Evolutionary conservation across 2,329 filamentous ascomycete genomes (phyloP), one percentile per base, ranked within the genome.

Genomic region (Penicillium sp.): DNA sequence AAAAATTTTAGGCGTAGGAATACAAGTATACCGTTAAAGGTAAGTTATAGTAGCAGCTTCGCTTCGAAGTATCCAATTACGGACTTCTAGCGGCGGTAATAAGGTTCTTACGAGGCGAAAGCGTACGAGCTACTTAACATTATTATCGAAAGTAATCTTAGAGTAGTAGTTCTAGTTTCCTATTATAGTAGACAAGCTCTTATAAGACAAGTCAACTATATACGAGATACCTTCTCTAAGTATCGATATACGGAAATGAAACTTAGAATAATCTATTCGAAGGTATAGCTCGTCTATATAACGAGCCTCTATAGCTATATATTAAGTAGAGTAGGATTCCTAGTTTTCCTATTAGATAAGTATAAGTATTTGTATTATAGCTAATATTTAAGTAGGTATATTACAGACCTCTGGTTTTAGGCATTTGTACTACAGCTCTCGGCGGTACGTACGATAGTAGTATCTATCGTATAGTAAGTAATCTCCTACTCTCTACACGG

Each of bases 21-120:
- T 48, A 7, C 2, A 47, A 35, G 53, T 56, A n/a, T 45, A 12
- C 25, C 28, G 48, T 12, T 51, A n/a, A 6, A 56, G 48, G 14
- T 52, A 52, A 36, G 14, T 43, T 22, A 56, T 51, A n/a, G 53
- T 52, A 10, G 48, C 31, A 38, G 48, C 48, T 56, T 56, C 53
- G 11, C 53, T 56, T 47, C n/a, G 36, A 50, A 52, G 37, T 16
- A 48, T 52, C 36, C 25, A 52, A 46, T 56, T 43, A 17, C 48
- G 43, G 37, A 56, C 53, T 37, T 51, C 36, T 10, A 8, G 41
- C 4, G 41, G 50, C 2, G 53, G 53, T 28, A 37, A 43, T 31
- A 17, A 43, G 7, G 53, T 47, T 14, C n/a, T 48, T 6, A 11
- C 2, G 3, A 56, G 42, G 22, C 53, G 53, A 25, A 56, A 48